Conservation (phyloP, 148 eudicot species). For the Diospyros kaki region DNA sequence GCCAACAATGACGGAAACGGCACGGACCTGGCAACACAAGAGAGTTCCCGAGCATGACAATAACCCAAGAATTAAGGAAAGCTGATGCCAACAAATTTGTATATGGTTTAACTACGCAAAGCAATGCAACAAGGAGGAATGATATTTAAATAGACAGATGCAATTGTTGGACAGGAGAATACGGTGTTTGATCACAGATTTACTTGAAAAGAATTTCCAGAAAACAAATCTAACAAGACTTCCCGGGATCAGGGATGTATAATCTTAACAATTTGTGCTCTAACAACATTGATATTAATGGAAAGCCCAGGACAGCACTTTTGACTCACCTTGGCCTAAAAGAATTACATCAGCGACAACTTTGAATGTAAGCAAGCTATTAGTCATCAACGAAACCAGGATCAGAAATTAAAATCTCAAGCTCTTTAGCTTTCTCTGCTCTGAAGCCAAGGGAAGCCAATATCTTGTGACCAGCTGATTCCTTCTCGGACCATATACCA, state of each 20-base stretch:
- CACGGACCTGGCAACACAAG: not conserved
- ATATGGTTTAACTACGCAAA: too few species aligned
- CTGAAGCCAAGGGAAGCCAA: conserved; percentile 67
- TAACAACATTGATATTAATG: not conserved
- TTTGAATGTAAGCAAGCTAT: not conserved
- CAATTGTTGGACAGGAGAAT: not conserved
- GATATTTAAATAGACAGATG: not conserved
- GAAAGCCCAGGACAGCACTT: conserved; percentile 7
- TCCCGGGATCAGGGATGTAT: not conserved
- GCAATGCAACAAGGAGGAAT: not conserved
- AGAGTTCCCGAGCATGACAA: not conserved
- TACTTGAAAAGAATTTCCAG: not conserved
- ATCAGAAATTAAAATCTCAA: conserved; percentile 47
- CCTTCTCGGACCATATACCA: conserved; percentile 68
- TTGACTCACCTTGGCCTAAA: not conserved
- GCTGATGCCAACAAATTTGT: not conserved
- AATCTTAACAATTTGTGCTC: not conserved
- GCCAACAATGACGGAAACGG: conserved; percentile 11
- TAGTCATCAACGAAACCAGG: conserved; percentile 45
- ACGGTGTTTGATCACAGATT: not conserved
- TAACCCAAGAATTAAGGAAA: not conserved
- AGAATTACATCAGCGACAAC: not conserved
- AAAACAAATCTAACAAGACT: not conserved
- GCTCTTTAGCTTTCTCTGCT: conserved; percentile 49
- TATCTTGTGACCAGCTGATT: conserved; percentile 65